phyloP scores from a whole-genome alignment of 306 rosid genomes.

The Dalbergia oliveri region DNA sequence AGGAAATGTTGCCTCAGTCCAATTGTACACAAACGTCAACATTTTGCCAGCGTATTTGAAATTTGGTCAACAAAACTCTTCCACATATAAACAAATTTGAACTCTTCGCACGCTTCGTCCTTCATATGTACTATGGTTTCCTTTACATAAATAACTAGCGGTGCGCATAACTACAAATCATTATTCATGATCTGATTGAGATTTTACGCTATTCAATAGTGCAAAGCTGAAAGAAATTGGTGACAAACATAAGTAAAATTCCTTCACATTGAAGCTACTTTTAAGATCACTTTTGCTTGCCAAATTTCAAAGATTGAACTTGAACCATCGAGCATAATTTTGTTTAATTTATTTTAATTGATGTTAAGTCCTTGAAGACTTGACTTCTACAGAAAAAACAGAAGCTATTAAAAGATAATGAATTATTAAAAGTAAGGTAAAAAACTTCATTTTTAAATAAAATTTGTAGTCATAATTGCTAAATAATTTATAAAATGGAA shows the following conservation, averaged over 20 bases:
- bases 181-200: background rate
- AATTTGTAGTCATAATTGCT: too few species aligned
- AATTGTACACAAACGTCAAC: background rate
- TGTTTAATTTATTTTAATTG: too few species aligned
- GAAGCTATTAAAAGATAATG: too few species aligned
- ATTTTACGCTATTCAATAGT: constrained; percentile 4
- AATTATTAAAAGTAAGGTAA: too few species aligned
- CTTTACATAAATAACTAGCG: background rate
- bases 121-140: background rate
- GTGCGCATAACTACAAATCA: background rate
- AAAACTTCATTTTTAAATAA: too few species aligned
- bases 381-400: too few species aligned
- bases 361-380: too few species aligned
- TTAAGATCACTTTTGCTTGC: background rate
- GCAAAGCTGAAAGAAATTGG: background rate
- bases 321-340: too few species aligned
- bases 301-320: background rate
- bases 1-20: background rate
- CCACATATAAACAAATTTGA: background rate
- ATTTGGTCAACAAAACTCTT: constrained; percentile 10
- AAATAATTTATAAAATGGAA: too few species aligned
- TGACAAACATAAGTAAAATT: background rate
- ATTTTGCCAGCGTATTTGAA: background rate
- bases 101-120: background rate
- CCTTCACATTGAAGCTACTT: background rate